phyloP scores from a whole-genome alignment of 2,329 filamentous ascomycete species.

The Alternaria brassicicola region DNA sequence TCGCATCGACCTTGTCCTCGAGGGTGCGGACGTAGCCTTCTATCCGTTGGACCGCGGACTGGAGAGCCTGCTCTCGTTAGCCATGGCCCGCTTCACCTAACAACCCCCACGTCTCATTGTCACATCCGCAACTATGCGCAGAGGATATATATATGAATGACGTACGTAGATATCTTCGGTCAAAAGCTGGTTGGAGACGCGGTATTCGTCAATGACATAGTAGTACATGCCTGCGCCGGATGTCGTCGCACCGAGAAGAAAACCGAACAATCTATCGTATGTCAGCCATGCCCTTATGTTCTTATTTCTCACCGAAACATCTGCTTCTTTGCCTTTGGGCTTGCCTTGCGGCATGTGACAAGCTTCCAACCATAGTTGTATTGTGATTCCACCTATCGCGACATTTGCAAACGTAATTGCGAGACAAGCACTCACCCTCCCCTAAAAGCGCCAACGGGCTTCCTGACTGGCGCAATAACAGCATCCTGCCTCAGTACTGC shows the following conservation, averaged over 20 bases:
- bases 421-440: conserved; percentile 64
- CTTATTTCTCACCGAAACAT: neutral
- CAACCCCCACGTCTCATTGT: neutral
- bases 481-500: conserved; percentile 38
- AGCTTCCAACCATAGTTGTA: neutral
- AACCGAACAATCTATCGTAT: conserved; percentile 77
- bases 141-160: conserved; percentile 34
- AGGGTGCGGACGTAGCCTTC: conserved; percentile 81
- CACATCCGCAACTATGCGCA: neutral
- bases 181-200: conserved; percentile 88
- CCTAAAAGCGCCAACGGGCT: conserved; percentile 72
- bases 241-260: conserved; percentile 81
- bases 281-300: neutral
- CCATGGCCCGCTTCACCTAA: neutral
- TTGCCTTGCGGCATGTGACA: neutral
- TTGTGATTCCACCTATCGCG: neutral
- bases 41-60: conserved; percentile 84
- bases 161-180: conserved; percentile 95
- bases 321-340: neutral
- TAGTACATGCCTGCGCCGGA: conserved; percentile 85
- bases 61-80: conserved; percentile 66
- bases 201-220: conserved; percentile 93
- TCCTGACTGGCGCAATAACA: conserved; percentile 58
- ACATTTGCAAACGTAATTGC: neutral
- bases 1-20: conserved; percentile 75